Conservation (phyloP, 2,329 filamentous ascomycete genomes). For the Penicillium corylophilum region DNA sequence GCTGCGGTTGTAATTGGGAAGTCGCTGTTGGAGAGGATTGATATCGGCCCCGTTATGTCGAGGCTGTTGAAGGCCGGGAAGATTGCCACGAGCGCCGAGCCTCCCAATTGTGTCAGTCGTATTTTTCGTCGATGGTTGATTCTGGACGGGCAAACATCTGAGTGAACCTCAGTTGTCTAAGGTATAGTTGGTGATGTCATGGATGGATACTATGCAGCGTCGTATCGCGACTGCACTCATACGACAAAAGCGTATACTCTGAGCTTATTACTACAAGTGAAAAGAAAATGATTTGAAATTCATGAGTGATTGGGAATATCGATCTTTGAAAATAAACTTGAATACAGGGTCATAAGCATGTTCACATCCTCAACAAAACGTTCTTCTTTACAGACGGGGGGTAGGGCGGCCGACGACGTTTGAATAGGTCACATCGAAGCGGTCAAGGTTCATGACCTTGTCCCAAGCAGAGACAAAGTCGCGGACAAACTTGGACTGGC, state of each 20-base stretch:
- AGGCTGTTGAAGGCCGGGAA: conserved; percentile 2
- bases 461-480: conserved; percentile 71
- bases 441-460: conserved; percentile 73
- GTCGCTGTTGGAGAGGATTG: neutral
- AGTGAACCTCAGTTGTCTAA: neutral
- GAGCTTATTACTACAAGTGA: neutral
- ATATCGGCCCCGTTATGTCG: neutral
- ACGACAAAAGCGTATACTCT: neutral
- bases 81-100: neutral
- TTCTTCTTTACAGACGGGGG: conserved; percentile 15
- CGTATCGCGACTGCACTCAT: neutral
- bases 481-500: conserved; percentile 63
- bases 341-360: neutral
- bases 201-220: neutral
- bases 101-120: neutral
- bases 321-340: neutral
- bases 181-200: neutral
- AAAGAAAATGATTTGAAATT: neutral
- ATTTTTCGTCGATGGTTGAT: neutral
- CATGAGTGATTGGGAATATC: neutral
- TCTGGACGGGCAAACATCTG: neutral
- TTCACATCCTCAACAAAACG: neutral
- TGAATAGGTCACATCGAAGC: conserved; percentile 57
- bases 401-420: conserved; percentile 14
- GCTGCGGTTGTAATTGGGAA: neutral